A percentile compares a stretch with the other conserved stretches of the same genome.
Conservation (phyloP, 352 stramenopile genomes). For the Globisporangium carolinianum region DNA sequence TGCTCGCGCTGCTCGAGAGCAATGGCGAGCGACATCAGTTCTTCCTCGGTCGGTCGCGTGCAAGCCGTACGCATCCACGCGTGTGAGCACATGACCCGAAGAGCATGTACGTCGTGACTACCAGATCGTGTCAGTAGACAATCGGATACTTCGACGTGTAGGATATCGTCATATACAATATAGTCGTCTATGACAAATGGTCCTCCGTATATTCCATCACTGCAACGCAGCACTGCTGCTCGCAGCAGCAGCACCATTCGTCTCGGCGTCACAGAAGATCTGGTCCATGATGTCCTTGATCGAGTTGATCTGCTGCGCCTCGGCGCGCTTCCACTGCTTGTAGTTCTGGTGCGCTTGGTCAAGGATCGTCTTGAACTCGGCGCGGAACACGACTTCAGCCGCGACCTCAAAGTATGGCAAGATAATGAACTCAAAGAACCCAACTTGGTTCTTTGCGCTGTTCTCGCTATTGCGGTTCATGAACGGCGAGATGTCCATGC, state of each 20-base stretch:
- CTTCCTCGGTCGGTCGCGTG: slow-evolving; percentile 33
- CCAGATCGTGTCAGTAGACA: too few relatives aligned
- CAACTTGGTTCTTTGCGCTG: slow-evolving; percentile 84
- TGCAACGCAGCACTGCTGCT: too few relatives aligned
- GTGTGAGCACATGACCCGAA: too few relatives aligned
- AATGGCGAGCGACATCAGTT: slow-evolving; percentile 60
- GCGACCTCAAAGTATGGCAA: slow-evolving; percentile 78
- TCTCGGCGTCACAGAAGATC: slow-evolving; percentile 61
- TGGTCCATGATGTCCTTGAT: slow-evolving; percentile 78
- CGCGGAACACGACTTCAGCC: slow-evolving; percentile 66
- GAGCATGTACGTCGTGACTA: too few relatives aligned
- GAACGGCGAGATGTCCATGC: slow-evolving; percentile 88
- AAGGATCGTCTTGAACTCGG: slow-evolving; percentile 63
- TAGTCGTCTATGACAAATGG: too few relatives aligned
- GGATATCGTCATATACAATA: too few relatives aligned
- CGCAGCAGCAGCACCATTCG: too few relatives aligned
- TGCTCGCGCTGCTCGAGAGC: slow-evolving; percentile 67
- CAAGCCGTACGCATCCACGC: too few relatives aligned
- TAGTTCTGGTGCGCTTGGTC: slow-evolving; percentile 81
- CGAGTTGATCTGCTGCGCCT: slow-evolving; percentile 70
- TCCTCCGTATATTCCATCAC: too few relatives aligned
- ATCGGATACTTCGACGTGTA: too few relatives aligned
- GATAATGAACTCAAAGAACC: slow-evolving; percentile 84
- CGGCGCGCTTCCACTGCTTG: slow-evolving; percentile 79
- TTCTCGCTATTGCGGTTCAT: slow-evolving; percentile 88